A percentile compares a stretch with the other conserved stretches of the same genome.
These are phyloP conservation scores for Neurospora intermedia DNA, from an alignment of 495 filamentous ascomycete species.

Conservation along the genomic window DNA sequence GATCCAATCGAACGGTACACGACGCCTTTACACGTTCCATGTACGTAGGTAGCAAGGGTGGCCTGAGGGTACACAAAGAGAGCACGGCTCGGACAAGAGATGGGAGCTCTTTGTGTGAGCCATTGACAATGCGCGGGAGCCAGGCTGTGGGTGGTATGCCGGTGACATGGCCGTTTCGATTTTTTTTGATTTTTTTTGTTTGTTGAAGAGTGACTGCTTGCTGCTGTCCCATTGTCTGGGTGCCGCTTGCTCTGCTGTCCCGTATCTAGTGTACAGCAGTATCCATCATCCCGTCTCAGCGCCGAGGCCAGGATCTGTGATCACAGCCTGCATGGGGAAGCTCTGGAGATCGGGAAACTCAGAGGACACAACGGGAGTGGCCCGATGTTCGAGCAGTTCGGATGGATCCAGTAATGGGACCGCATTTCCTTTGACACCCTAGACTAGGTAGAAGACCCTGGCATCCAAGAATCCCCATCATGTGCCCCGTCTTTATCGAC, in stretches of 20 bases:
- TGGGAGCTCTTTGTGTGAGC: not conserved
- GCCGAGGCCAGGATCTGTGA: slow-evolving; percentile 5
- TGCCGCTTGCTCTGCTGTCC: not conserved
- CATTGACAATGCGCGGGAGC: not conserved
- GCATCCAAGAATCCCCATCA: not conserved
- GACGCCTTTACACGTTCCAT: not conserved
- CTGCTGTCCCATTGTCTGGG: not conserved
- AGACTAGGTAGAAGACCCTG: not conserved
- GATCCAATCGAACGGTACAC: not conserved
- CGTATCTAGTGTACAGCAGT: not conserved
- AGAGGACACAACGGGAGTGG: slow-evolving; percentile 5
- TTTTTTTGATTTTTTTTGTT: not conserved
- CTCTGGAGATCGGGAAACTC: slow-evolving; percentile 11
- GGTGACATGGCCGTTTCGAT: not conserved
- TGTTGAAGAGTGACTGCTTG: not conserved
- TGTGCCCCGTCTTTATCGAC: not conserved
- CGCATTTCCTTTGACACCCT: not conserved
- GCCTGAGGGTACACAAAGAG: not conserved
- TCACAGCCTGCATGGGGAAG: slow-evolving; percentile 5
- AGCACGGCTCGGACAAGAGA: not conserved
- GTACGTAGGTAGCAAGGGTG: not conserved
- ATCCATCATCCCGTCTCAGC: not conserved
- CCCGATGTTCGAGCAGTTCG: not conserved
- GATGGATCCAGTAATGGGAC: not conserved
- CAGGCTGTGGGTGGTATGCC: not conserved